Evolutionary conservation across 192 early-diverging fungal genomes (phyloP).

Genomic region (Chytriomyces hyalinus): DNA sequence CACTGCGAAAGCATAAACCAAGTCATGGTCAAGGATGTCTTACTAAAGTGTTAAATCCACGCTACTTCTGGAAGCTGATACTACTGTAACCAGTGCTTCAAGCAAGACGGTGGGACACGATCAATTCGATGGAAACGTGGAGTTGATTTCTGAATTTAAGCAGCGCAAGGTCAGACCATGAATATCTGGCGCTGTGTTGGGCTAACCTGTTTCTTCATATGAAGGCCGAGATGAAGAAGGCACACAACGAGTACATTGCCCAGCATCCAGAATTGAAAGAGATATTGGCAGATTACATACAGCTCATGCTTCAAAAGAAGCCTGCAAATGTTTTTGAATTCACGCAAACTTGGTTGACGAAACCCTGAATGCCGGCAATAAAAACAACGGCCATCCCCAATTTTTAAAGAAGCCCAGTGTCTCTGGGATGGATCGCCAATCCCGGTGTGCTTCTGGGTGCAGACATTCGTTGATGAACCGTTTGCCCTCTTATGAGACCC

Average conservation of each 20-base stretch:
- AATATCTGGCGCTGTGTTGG: not conserved
- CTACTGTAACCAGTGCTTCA: not conserved
- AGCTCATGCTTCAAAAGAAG: constrained; percentile 51
- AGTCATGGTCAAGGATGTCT: too few relatives aligned
- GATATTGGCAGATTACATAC: constrained; percentile 56
- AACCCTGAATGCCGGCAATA: not conserved
- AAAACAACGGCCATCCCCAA: too few relatives aligned
- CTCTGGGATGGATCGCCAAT: too few relatives aligned
- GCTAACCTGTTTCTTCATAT: not conserved
- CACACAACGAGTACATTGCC: constrained; percentile 39
- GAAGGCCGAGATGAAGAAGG: constrained; percentile 39
- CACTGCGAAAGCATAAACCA: too few relatives aligned
- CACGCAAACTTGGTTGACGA: constrained; percentile 38
- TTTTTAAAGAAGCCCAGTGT: too few relatives aligned
- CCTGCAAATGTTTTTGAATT: constrained; percentile 55
- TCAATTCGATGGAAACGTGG: constrained; percentile 49
- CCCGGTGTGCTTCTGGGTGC: too few relatives aligned
- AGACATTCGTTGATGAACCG: too few relatives aligned
- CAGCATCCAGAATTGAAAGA: constrained; percentile 51
- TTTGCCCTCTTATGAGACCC: too few relatives aligned
- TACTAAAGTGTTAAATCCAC: not conserved
- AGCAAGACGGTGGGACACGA: not conserved
- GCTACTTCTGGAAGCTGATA: not conserved
- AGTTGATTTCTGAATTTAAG: constrained; percentile 50
- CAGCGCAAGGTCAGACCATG: constrained; percentile 37